A percentile compares a stretch with the other conserved stretches of the same genome.
Conservation (phyloP, 2,329 filamentous ascomycete species). For the Lachnellula willkommii region DNA sequence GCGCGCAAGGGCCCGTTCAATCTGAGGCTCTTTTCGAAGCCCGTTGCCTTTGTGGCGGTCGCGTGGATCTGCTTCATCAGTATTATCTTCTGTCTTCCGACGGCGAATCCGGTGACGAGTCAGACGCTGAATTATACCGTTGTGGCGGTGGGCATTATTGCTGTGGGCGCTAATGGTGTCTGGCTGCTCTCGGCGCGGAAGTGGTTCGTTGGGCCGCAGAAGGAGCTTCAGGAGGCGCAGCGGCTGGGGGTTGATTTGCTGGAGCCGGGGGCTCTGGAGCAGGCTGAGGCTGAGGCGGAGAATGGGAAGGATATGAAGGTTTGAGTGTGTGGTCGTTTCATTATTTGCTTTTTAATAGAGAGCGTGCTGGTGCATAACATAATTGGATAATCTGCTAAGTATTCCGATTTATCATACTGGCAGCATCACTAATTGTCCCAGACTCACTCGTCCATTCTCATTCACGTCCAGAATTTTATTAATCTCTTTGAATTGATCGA, state of each 20-base stretch:
- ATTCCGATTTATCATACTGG: no score
- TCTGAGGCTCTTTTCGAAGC: conserved; percentile 40
- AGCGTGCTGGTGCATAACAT: no score
- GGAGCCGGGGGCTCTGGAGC: conserved; percentile 25
- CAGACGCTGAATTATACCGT: conserved; percentile 56
- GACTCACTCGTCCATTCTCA: no score
- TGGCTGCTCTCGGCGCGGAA: conserved; percentile 49
- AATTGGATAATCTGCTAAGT: no score
- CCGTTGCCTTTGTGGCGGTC: conserved; percentile 43
- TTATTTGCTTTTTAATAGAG: no score
- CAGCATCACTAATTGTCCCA: no score
- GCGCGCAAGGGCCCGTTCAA: conserved; percentile 51
- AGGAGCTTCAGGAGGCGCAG: conserved; percentile 47
- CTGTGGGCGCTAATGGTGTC: conserved; percentile 39
- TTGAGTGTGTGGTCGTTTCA: not conserved
- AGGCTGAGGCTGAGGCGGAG: conserved; percentile 17
- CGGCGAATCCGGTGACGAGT: conserved; percentile 48
- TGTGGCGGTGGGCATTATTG: conserved; percentile 54
- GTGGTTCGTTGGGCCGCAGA: conserved; percentile 53
- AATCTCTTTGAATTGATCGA: no score
- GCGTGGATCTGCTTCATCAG: conserved; percentile 51
- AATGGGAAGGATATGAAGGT: not conserved
- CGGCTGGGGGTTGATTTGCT: conserved; percentile 41
- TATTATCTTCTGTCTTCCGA: conserved; percentile 53
- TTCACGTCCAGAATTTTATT: no score